Evolutionary conservation across 192 early-diverging fungal species (phyloP).

Genomic region (Coemansia sp.): DNA sequence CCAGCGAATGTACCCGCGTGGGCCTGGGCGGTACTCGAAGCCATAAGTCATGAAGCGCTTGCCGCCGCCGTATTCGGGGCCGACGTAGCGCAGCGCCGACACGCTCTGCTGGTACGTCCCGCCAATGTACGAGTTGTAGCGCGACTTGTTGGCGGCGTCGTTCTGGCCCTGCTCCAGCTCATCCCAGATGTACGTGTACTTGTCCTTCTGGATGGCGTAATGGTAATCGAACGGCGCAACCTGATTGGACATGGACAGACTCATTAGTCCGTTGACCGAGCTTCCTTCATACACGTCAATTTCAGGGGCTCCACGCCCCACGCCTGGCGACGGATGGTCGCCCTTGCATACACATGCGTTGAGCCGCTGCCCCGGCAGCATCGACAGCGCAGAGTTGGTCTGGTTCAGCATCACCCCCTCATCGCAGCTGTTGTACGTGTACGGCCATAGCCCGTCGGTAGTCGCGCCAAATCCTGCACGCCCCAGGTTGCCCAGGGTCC

Average conservation of each 20-base stretch:
- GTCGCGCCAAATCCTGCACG: constrained; percentile 60
- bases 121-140: constrained; percentile 54
- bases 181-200: constrained; percentile 52
- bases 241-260: constrained; percentile 55
- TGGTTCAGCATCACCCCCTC: constrained; percentile 59
- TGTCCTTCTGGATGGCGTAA: constrained; percentile 45
- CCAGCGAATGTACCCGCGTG: constrained; percentile 48
- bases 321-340: constrained; percentile 56
- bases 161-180: constrained; percentile 23
- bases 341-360: constrained; percentile 57
- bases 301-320: constrained; percentile 60
- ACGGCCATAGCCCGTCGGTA: constrained; percentile 62
- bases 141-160: constrained; percentile 27
- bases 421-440: constrained; percentile 56
- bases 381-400: constrained; percentile 57
- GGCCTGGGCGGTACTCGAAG: constrained; percentile 56
- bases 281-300: constrained; percentile 60
- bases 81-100: constrained; percentile 45
- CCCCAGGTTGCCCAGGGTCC: constrained; percentile 61
- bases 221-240: constrained; percentile 58
- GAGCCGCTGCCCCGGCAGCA: constrained; percentile 58
- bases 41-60: constrained; percentile 50
- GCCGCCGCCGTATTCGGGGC: constrained; percentile 31
- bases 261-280: constrained; percentile 26
- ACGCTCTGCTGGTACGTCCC: constrained; percentile 56